These are phyloP conservation scores for Ehretia macrophylla DNA, from an alignment of 257 asterid species.

Conservation along the genomic window DNA sequence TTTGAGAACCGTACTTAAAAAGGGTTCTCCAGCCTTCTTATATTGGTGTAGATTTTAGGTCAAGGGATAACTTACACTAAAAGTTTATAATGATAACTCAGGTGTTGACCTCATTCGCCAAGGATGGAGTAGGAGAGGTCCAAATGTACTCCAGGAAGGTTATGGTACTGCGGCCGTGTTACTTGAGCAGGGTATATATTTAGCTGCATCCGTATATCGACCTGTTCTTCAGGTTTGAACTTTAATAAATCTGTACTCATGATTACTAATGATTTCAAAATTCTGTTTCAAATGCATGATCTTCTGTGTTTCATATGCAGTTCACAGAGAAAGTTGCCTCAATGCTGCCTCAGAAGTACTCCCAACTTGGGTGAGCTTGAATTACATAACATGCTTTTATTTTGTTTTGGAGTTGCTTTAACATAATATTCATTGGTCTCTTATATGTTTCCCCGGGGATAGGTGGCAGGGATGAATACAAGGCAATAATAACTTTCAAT, in stretches of 20 bases:
- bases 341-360: constrained; percentile 89
- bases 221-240: constrained; percentile 88
- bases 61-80: neutral
- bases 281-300: neutral
- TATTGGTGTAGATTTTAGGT: too few relatives aligned
- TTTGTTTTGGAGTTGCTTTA: constrained; percentile 1
- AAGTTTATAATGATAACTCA: constrained; percentile 13
- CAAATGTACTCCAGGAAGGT: constrained; percentile 93
- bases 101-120: constrained; percentile 74
- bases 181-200: constrained; percentile 96
- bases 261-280: neutral
- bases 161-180: constrained; percentile 88
- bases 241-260: neutral
- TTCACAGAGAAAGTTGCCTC: constrained; percentile 90
- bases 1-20: too few relatives aligned
- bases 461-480: too few relatives aligned
- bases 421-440: neutral
- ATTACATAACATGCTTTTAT: neutral
- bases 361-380: constrained; percentile 85
- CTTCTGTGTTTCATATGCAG: constrained; percentile 45
- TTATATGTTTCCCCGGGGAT: neutral
- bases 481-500: too few relatives aligned
- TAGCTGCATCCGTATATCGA: constrained; percentile 93
- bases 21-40: too few relatives aligned
- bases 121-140: constrained; percentile 86